A percentile compares a stretch with the other conserved stretches of the same genome.
Evolutionary conservation across 306 rosid species (phyloP).

Genomic region (Quercus dentata): DNA sequence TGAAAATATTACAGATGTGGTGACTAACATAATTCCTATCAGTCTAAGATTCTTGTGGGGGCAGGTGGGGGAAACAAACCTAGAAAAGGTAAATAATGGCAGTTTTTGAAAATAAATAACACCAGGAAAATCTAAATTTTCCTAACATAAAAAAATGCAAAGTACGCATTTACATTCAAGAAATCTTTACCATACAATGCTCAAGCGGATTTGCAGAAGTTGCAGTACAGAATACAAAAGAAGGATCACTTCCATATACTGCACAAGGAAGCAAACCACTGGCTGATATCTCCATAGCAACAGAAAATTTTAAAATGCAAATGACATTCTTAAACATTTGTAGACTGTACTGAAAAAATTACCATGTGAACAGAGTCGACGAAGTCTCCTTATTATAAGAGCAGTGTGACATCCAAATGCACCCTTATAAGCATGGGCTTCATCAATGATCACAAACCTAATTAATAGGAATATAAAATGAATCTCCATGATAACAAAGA

Average conservation of each 20-base stretch:
- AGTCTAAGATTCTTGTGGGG: not conserved
- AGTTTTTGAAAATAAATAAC: slow-evolving; percentile 6
- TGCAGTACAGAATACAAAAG: slow-evolving; percentile 86
- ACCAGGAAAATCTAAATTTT: slow-evolving; percentile 3
- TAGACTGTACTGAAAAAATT: slow-evolving; percentile 9
- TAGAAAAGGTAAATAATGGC: not conserved
- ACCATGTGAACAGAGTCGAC: slow-evolving; percentile 83
- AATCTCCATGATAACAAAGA: not conserved
- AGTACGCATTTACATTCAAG: not conserved
- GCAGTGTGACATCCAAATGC: slow-evolving; percentile 98
- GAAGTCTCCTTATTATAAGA: slow-evolving; percentile 73
- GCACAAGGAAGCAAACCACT: slow-evolving; percentile 38
- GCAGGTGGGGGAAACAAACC: not conserved
- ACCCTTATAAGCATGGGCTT: slow-evolving; percentile 91
- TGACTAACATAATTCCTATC: not conserved
- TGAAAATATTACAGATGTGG: not conserved
- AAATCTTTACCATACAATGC: slow-evolving; percentile 77
- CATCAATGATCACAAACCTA: slow-evolving; percentile 87
- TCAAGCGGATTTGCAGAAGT: slow-evolving; percentile 88
- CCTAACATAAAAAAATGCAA: not conserved
- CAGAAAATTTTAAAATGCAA: slow-evolving; percentile 3
- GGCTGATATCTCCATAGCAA: slow-evolving; percentile 17
- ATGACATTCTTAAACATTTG: slow-evolving; percentile 21
- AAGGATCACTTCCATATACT: slow-evolving; percentile 93
- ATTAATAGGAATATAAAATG: slow-evolving; percentile 20